Conservation (phyloP, 495 filamentous ascomycete species). For the Entonaema liquescens region DNA sequence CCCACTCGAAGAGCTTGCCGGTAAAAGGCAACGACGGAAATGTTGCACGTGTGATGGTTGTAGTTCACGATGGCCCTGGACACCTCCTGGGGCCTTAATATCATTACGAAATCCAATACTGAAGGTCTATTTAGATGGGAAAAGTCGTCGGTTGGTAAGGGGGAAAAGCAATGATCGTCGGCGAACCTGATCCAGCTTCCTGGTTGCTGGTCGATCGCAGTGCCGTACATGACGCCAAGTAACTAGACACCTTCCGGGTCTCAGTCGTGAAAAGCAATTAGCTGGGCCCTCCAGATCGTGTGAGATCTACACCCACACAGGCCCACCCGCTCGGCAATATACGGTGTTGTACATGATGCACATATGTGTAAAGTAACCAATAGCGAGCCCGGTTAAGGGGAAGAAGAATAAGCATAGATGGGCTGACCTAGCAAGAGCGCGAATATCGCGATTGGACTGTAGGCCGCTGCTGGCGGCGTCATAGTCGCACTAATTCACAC, state of each 20-base stretch:
- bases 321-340: slow-evolving; percentile 29
- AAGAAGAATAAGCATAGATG: slow-evolving; percentile 34
- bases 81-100: background rate
- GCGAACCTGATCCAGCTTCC: slow-evolving; percentile 21
- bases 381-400: slow-evolving; percentile 18
- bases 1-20: background rate
- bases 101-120: background rate
- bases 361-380: slow-evolving; percentile 32
- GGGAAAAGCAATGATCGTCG: slow-evolving; percentile 22
- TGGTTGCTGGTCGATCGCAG: slow-evolving; percentile 28
- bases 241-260: slow-evolving; percentile 18
- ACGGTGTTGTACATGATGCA: slow-evolving; percentile 38
- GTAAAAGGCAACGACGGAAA: background rate
- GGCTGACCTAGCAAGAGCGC: slow-evolving; percentile 27
- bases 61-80: background rate
- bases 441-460: slow-evolving; percentile 37
- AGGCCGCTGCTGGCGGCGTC: slow-evolving; percentile 32
- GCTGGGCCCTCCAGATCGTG: slow-evolving; percentile 1
- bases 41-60: no score
- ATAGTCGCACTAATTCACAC: slow-evolving; percentile 42
- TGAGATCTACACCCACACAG: slow-evolving; percentile 23
- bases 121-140: background rate
- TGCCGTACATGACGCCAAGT: slow-evolving; percentile 31
- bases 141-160: background rate
- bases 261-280: slow-evolving; percentile 40